Evolutionary conservation across 805 yeast genomes (phyloP).

Genomic region (Komagataella phaffii): DNA sequence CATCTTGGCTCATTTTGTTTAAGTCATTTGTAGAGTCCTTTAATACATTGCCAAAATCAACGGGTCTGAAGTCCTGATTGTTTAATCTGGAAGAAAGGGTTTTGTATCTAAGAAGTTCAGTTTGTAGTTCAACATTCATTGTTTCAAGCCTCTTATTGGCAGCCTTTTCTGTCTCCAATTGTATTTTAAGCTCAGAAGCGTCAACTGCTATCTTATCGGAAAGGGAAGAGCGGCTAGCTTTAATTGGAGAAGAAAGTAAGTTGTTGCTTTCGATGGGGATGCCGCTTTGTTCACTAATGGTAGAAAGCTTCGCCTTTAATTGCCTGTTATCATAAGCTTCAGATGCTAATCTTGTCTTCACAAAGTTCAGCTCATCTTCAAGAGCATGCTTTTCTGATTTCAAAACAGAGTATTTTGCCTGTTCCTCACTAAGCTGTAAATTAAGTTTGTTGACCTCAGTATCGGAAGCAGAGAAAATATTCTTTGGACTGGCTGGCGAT

Average conservation of each 20-base stretch:
- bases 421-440: constrained; percentile 35
- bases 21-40: constrained; percentile 8
- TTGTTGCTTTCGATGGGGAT: neutral
- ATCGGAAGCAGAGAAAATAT: constrained; percentile 8
- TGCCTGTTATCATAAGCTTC: constrained; percentile 46
- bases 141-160: constrained; percentile 18
- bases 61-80: neutral
- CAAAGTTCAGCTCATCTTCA: constrained; percentile 9
- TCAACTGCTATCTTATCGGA: neutral
- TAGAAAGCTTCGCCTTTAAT: constrained; percentile 26
- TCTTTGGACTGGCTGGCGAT: neutral
- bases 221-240: neutral
- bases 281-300: constrained; percentile 10
- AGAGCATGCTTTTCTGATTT: constrained; percentile 6
- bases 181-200: neutral
- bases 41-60: neutral
- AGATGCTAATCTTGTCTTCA: constrained; percentile 55
- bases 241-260: neutral
- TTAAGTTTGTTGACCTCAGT: constrained; percentile 35
- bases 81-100: constrained; percentile 7
- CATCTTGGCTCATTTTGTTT: constrained; percentile 27
- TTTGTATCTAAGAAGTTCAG: constrained; percentile 18
- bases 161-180: constrained; percentile 12
- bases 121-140: constrained; percentile 19
- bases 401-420: constrained; percentile 1